Base-by-base conservation (phyloP, 2,329 filamentous ascomycete genomes). In the Xylariaceae sp. region DNA sequence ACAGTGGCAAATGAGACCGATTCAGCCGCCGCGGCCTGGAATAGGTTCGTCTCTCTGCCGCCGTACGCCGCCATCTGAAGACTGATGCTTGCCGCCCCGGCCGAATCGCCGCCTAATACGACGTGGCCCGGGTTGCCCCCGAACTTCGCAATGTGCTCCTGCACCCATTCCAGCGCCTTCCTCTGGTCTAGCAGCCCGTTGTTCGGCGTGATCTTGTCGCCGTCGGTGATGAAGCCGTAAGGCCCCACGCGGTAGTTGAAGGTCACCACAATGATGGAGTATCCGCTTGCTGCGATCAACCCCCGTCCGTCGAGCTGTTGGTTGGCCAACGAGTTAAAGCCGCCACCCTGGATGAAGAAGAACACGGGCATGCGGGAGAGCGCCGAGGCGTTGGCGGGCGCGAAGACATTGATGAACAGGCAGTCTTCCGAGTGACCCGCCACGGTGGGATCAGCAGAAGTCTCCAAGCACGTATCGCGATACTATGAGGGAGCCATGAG, bases 221-320 rank as follows among this genome's bases (percentile, higher is more conserved):
- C 59, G 35, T 75, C 65, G 2, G 75, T 72, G 10, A 89, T 64
- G 51, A 88, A 89, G 0, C 84, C 83, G 44, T 77, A 87, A 0
- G 74, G 70, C 0, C 83, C 83, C 9, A 89, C 80, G 5, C 84
- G 77, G 52, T 89, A 88, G 57, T 87, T 88, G 58, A 85, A 71
- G 8, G 68, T 79, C 2, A 89, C 80, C 1, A 86, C 74, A 0
- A 89, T 60, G 17, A 87, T 78, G 29, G 72, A 65, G 37, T 71
- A 60, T 23, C 67, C 64, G 13, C 73, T 72, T 0, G 76, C 78
- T 19, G 65, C 52, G 18, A 80, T 64, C n/a, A 88, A 56, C 1
- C 70, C 74, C 1, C 67, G 69, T 1, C 73, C 79, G 43, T 85
- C 73, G 44, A 72, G 67, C 39, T 80, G 68, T 1, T 62, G 49